A percentile compares a stretch with the other conserved stretches of the same genome.
These are phyloP conservation scores for Globisporangium barbulae DNA, from an alignment of 352 stramenopile species.

Conservation along the genomic window DNA sequence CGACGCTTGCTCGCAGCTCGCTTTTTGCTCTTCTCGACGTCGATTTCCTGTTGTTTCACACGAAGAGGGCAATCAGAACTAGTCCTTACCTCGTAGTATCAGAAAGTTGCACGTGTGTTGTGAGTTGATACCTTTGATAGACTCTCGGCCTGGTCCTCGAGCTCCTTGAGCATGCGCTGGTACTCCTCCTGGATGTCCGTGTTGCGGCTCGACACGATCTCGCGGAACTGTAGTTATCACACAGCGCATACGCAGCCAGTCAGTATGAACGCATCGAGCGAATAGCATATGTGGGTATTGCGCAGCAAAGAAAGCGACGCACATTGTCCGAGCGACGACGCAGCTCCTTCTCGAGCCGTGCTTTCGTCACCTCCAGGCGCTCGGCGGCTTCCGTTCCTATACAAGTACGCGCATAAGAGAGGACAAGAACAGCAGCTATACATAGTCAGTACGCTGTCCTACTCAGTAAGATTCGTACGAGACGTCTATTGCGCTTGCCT, in stretches of 20 bases:
- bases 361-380: slow-evolving; percentile 60
- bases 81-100: no score
- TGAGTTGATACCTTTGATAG: slow-evolving; percentile 21
- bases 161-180: slow-evolving; percentile 64
- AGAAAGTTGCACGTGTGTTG: not conserved
- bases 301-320: slow-evolving; percentile 6
- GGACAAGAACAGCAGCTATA: not conserved
- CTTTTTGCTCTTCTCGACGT: slow-evolving; percentile 20
- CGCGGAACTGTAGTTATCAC: slow-evolving; percentile 39
- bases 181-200: slow-evolving; percentile 76
- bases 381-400: slow-evolving; percentile 56
- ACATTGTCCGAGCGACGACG: slow-evolving; percentile 44
- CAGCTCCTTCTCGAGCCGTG: slow-evolving; percentile 63
- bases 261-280: no score
- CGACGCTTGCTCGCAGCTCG: slow-evolving; percentile 13
- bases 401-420: not conserved
- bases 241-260: not conserved
- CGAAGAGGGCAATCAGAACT: not conserved
- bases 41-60: slow-evolving; percentile 38
- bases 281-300: no score
- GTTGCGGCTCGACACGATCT: slow-evolving; percentile 66
- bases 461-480: no score
- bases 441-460: not conserved
- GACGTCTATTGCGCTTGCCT: slow-evolving; percentile 15
- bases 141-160: slow-evolving; percentile 58